phyloP scores from a whole-genome alignment of 495 filamentous ascomycete species.

The Penicillium macrosclerotiorum region DNA sequence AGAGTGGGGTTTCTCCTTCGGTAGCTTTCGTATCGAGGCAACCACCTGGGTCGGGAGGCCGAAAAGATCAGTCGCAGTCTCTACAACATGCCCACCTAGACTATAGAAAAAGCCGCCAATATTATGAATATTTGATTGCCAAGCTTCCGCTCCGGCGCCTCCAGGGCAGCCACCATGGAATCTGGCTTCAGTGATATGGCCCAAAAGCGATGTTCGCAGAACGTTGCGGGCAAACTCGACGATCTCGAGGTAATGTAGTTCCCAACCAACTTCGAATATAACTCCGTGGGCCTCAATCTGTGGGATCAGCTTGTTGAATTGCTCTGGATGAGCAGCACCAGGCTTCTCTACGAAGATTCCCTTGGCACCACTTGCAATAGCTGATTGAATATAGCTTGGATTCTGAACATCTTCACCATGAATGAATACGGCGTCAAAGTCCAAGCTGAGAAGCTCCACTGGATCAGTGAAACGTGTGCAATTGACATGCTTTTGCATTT shows the following conservation, averaged over 20 bases:
- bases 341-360: too few species aligned
- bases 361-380: too few species aligned
- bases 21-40: slow-evolving; percentile 16
- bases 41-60: slow-evolving; percentile 10
- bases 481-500: too few species aligned
- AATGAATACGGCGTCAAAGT: too few species aligned
- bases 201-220: slow-evolving; percentile 6
- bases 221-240: slow-evolving; percentile 12
- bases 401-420: too few species aligned
- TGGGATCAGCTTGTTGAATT: too few species aligned
- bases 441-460: too few species aligned
- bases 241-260: slow-evolving; percentile 14
- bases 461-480: too few species aligned
- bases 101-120: slow-evolving; percentile 14
- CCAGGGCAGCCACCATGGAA: slow-evolving; percentile 19
- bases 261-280: slow-evolving; percentile 10
- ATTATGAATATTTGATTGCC: slow-evolving; percentile 9
- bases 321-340: too few species aligned
- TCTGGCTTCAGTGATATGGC: slow-evolving; percentile 12
- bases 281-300: too few species aligned
- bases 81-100: slow-evolving; percentile 10
- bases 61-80: slow-evolving; percentile 12
- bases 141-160: slow-evolving; percentile 14
- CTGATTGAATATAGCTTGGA: too few species aligned
- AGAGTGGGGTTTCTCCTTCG: background rate